These are phyloP conservation scores for Termitomyces eurrhizus DNA, from an alignment of 768 basidiomycete species.

Conservation along the genomic window DNA sequence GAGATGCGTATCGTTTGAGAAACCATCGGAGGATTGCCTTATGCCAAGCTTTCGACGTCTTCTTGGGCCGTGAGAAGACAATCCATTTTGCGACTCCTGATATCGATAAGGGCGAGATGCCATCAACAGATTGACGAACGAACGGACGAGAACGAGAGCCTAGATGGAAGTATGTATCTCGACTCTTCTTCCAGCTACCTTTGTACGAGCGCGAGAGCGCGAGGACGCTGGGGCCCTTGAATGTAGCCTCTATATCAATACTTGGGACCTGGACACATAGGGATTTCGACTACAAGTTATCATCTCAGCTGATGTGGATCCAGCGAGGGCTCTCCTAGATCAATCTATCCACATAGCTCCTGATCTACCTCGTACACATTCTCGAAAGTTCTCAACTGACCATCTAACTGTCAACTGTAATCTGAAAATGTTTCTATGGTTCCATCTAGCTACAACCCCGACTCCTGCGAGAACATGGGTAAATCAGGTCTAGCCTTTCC, in stretches of 20 bases:
- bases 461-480: not conserved
- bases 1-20: not conserved
- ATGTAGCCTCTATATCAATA: not conserved
- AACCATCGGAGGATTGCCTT: not conserved
- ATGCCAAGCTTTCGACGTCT: conserved; percentile 8
- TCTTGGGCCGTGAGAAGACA: not conserved
- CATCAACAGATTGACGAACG: not conserved
- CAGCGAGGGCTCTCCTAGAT: not conserved
- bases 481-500: not conserved
- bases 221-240: not conserved
- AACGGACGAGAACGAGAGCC: not conserved
- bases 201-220: not conserved
- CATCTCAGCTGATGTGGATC: not conserved
- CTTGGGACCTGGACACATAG: not conserved
- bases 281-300: not conserved
- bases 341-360: too few relatives aligned
- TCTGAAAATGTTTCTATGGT: not conserved
- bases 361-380: too few relatives aligned
- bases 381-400: too few relatives aligned
- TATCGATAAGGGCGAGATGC: not conserved
- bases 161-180: not conserved
- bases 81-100: not conserved
- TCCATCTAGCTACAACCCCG: not conserved
- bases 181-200: not conserved
- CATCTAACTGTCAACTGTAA: too few relatives aligned